Percentiles rank a stretch among this genome's conserved stretches.
Evolutionary conservation across 2,329 filamentous ascomycete genomes (phyloP).

Genomic region (Sphaerulina vaccinii): DNA sequence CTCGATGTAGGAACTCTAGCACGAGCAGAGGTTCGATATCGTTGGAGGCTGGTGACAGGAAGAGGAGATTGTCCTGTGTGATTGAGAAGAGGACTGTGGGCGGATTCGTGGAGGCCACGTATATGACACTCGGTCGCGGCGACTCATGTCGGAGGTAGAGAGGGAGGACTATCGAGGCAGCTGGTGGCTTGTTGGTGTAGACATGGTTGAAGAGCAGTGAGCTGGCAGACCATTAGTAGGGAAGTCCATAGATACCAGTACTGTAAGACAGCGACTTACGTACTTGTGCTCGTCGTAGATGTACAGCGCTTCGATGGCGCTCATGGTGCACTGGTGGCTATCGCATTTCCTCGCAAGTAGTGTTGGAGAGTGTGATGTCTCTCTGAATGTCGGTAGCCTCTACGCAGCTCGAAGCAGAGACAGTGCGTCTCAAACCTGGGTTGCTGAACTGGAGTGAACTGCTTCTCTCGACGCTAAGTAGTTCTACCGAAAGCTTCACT

Average conservation of each 20-base stretch:
- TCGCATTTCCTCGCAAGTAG: no score
- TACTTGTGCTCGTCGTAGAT: constrained; percentile 96
- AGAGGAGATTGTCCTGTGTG: constrained; percentile 80
- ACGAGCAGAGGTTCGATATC: constrained; percentile 88
- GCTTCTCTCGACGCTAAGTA: no score
- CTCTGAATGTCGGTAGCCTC: no score
- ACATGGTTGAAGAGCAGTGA: constrained; percentile 82
- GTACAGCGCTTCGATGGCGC: constrained; percentile 91
- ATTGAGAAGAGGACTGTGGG: constrained; percentile 87
- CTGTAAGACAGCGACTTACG: constrained; percentile 36
- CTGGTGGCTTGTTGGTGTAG: constrained; percentile 78
- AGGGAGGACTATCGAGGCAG: constrained; percentile 72
- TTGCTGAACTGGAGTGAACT: no score
- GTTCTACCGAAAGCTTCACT: no score
- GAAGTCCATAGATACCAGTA: constrained; percentile 13
- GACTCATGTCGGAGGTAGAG: constrained; percentile 80
- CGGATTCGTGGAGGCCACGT: constrained; percentile 77
- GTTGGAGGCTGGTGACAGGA: constrained; percentile 77
- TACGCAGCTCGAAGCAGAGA: no score
- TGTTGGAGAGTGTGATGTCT: no score
- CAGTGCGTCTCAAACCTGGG: no score
- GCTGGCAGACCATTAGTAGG: constrained; percentile 48
- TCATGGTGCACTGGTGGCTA: no score
- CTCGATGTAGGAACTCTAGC: constrained; percentile 90
- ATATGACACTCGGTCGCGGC: constrained; percentile 82